Base-by-base conservation (phyloP, 2,329 filamentous ascomycete species). In the Huntiella omanensis region DNA sequence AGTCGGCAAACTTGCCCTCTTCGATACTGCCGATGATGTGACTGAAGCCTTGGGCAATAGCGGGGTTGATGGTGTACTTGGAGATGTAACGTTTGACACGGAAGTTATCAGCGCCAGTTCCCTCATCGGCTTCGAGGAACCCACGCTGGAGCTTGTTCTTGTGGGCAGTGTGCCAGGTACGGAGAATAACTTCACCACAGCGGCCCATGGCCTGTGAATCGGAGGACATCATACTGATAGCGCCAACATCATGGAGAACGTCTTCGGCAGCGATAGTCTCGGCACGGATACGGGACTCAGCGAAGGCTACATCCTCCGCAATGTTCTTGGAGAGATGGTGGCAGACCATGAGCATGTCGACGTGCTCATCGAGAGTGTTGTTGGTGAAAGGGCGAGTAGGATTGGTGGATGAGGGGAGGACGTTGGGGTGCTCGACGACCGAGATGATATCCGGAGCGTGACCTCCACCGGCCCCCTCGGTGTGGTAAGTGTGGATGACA, bases 311-410 rank as follows among this genome's bases (percentile, higher is more conserved):
- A 59, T 96, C 88, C 64, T 96, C 88, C 49, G 87, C 84, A 50
- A 95, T 95, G 62, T 94, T 79, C 61, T 83, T 84, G 45, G 79
- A 86, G 7, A 96, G 68, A 58, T 96, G 88, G 61, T 96, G 88
- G 67, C 88, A 96, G 34, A 94, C 85, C 88, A 95, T 95, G 40
- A 95, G 67, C 88, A 96, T 96, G 64, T 96, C 88, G 11, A 95
- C 73, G 63, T 96, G 88, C 62, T 96, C 88, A 57, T 95, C 88
- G 0, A 96, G 72, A 0, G 88, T 96, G 65, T 96, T 95, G 53
- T 71, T 69, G 1, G 88, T 96, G 62, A 78, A 95, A 0, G 88
- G 88, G 2, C 87, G 71, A 1, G 88, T 96, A 0, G 88, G 88
- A 59, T 94, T 96, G 0, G 88, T 96, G 40, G 80, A 88, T 4